These are phyloP conservation scores for Sinapis alba DNA, from an alignment of 441 rosid genomes.

Conservation along the genomic window DNA sequence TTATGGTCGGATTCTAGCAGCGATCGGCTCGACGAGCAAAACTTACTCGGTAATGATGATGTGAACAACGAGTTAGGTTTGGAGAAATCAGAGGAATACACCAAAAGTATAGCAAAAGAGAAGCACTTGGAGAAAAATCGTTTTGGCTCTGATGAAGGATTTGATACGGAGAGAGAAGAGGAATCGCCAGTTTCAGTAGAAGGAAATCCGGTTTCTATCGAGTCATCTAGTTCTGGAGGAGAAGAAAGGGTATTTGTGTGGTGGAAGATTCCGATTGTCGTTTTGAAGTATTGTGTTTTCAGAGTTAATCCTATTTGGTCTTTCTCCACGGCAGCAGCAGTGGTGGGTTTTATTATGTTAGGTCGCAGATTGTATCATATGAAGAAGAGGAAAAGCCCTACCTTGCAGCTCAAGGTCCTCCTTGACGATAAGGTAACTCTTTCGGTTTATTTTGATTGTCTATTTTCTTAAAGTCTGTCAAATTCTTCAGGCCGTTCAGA, in stretches of 20 bases:
- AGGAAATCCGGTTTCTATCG: not conserved
- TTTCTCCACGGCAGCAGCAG: conserved; percentile 85
- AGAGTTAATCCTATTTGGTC: conserved; percentile 86
- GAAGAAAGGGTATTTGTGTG: conserved; percentile 48
- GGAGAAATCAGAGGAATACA: conserved; percentile 16
- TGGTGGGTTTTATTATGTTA: conserved; percentile 77
- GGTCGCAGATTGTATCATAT: conserved; percentile 76
- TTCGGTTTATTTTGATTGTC: conserved; percentile 26
- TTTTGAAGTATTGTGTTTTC: conserved; percentile 72
- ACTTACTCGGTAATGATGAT: conserved; percentile 41
- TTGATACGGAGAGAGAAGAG: not conserved
- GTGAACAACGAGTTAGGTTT: conserved; percentile 41
- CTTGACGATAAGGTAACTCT: conserved; percentile 82
- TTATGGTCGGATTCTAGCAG: conserved; percentile 81
- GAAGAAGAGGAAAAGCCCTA: conserved; percentile 63
- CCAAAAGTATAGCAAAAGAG: conserved; percentile 39
- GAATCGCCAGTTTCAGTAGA: not conserved
- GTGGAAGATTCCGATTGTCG: conserved; percentile 85
- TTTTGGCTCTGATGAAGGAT: too few relatives aligned
- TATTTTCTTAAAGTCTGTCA: not conserved
- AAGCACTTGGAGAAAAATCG: conserved; percentile 16
- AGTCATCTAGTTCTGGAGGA: conserved; percentile 12
- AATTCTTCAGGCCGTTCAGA: not conserved
- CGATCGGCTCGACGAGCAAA: conserved; percentile 67
- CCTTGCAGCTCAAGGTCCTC: conserved; percentile 76